Conservation (phyloP, 805 yeast genomes). For the Torulaspora maleeae region DNA sequence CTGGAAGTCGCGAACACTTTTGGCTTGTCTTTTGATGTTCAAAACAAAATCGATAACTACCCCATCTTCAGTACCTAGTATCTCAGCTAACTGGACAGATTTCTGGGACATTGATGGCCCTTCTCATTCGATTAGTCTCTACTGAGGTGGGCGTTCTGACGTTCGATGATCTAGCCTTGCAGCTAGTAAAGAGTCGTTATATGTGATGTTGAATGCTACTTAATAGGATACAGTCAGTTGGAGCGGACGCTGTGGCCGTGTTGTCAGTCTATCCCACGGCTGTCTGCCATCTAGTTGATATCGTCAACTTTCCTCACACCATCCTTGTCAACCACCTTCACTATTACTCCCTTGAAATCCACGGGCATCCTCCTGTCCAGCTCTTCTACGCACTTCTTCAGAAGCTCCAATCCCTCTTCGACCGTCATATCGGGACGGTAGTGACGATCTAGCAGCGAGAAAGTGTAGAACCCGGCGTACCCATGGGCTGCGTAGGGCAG, state of each 20-base stretch:
- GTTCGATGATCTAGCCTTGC: not conserved
- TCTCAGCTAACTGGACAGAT: slow-evolving; percentile 17
- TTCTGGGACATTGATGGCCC: slow-evolving; percentile 7
- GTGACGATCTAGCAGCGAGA: slow-evolving; percentile 86
- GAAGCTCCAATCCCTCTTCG: slow-evolving; percentile 73
- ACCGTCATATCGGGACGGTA: slow-evolving; percentile 69
- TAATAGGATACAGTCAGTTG: not conserved
- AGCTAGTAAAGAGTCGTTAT: slow-evolving; percentile 4
- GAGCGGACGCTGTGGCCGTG: not conserved
- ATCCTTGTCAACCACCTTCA: slow-evolving; percentile 61
- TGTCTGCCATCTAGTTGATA: slow-evolving; percentile 10
- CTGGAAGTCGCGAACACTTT: slow-evolving; percentile 36
- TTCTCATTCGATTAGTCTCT: not conserved
- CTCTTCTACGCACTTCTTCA: slow-evolving; percentile 71
- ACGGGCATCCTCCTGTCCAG: slow-evolving; percentile 65
- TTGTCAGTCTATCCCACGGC: slow-evolving; percentile 1
- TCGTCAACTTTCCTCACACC: slow-evolving; percentile 47
- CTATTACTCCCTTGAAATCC: slow-evolving; percentile 83
- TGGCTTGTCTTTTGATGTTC: slow-evolving; percentile 37
- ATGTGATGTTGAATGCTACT: slow-evolving; percentile 5
- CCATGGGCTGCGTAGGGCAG: slow-evolving; percentile 98
- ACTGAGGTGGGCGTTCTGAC: not conserved
- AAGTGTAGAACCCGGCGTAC: slow-evolving; percentile 92
- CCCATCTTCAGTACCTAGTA: slow-evolving; percentile 40
- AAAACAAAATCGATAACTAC: slow-evolving; percentile 46